A percentile compares a stretch with the other conserved stretches of the same genome.
These are phyloP conservation scores for Hypoxylon lienhwacheense DNA, from an alignment of 495 filamentous ascomycete species.

Conservation along the genomic window DNA sequence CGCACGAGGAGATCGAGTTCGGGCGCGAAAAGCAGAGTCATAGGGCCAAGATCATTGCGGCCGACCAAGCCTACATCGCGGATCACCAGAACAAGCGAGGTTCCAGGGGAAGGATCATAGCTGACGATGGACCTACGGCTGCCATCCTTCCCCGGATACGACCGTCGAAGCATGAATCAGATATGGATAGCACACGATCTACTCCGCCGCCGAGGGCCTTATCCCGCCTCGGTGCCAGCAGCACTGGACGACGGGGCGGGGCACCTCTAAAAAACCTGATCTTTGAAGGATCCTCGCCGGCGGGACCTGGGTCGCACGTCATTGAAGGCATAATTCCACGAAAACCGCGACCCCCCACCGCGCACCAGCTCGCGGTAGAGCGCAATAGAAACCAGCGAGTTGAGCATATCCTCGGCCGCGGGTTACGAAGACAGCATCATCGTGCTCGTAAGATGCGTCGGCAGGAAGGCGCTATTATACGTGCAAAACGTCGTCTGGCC, in stretches of 20 bases:
- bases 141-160: conserved; percentile 54
- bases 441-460: conserved; percentile 61
- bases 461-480: conserved; percentile 63
- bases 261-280: conserved; percentile 54
- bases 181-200: conserved; percentile 60
- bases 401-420: conserved; percentile 80
- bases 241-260: conserved; percentile 49
- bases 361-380: conserved; percentile 91
- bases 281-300: conserved; percentile 56
- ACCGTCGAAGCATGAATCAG: conserved; percentile 59
- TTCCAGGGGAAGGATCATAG: conserved; percentile 35
- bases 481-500: conserved; percentile 68
- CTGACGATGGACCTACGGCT: conserved; percentile 64
- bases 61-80: conserved; percentile 53
- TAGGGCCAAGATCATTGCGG: conserved; percentile 70
- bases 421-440: conserved; percentile 65
- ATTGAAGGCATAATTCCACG: conserved; percentile 49
- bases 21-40: conserved; percentile 83
- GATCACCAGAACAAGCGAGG: conserved; percentile 54
- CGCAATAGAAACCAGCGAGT: conserved; percentile 85
- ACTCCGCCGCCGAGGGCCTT: conserved; percentile 58
- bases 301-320: conserved; percentile 39
- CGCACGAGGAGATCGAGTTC: conserved; percentile 80
- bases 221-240: conserved; percentile 43
- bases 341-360: conserved; percentile 77